phyloP scores from a whole-genome alignment of 495 filamentous ascomycete species.

The Neurospora sp. region DNA sequence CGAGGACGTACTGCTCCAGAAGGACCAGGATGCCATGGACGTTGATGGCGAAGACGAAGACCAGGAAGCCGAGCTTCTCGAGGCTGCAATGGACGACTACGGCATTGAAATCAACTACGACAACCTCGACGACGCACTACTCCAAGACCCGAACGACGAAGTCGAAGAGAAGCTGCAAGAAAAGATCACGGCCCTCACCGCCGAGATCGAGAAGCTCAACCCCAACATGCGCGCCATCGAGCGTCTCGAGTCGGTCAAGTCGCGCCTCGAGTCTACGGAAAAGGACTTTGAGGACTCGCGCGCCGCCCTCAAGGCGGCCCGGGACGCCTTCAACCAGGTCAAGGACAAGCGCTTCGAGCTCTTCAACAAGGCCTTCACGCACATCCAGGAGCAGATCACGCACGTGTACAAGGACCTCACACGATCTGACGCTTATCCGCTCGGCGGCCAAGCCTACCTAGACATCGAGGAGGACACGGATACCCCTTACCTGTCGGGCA shows the following conservation, averaged over 20 bases:
- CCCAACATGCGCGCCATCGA: slow-evolving; percentile 95
- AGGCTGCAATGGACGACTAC: slow-evolving; percentile 60
- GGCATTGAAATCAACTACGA: slow-evolving; percentile 90
- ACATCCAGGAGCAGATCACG: slow-evolving; percentile 91
- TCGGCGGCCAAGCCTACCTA: slow-evolving; percentile 90
- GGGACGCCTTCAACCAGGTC: slow-evolving; percentile 69
- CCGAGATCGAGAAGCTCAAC: slow-evolving; percentile 82
- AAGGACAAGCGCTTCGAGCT: slow-evolving; percentile 77
- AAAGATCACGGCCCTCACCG: slow-evolving; percentile 59
- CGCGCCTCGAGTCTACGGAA: slow-evolving; percentile 73
- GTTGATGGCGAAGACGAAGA: slow-evolving; percentile 54
- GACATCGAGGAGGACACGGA: slow-evolving; percentile 85
- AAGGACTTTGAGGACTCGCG: slow-evolving; percentile 81
- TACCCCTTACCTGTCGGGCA: slow-evolving; percentile 77
- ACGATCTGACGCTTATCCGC: slow-evolving; percentile 66
- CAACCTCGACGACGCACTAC: slow-evolving; percentile 63
- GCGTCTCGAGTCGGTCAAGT: slow-evolving; percentile 75
- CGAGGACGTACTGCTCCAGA: slow-evolving; percentile 59
- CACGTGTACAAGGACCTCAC: slow-evolving; percentile 94
- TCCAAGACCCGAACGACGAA: slow-evolving; percentile 65
- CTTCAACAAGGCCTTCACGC: slow-evolving; percentile 88
- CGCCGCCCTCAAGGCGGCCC: slow-evolving; percentile 57
- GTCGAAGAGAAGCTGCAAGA: slow-evolving; percentile 72
- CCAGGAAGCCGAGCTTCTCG: slow-evolving; percentile 47
- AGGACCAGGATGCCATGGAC: slow-evolving; percentile 80